Evolutionary conservation across 1,284 basidiomycete species (phyloP).

Genomic region (Inonotus hispidus): DNA sequence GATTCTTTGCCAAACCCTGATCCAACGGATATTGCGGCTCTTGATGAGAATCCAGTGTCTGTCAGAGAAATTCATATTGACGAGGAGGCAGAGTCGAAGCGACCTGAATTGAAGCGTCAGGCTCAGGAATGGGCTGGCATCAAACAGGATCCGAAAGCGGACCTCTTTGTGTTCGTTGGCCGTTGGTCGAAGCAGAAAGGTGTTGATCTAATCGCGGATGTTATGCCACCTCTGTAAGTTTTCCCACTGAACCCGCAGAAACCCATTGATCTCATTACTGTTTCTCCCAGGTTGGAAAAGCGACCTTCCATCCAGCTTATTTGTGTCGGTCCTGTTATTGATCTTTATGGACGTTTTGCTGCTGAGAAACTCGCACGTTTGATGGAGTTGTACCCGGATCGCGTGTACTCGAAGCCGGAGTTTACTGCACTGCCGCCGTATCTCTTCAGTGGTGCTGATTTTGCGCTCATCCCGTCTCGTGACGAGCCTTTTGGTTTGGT

Average conservation of each 20-base stretch:
- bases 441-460: constrained; percentile 90
- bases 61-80: constrained; percentile 76
- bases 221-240: constrained; percentile 80
- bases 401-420: constrained; percentile 89
- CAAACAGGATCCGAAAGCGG: constrained; percentile 82
- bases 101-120: constrained; percentile 84
- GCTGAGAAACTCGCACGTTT: constrained; percentile 87
- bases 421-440: constrained; percentile 92
- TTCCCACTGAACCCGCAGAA: constrained; percentile 6
- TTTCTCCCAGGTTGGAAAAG: constrained; percentile 64
- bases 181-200: constrained; percentile 97
- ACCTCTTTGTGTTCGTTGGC: constrained; percentile 91
- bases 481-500: constrained; percentile 94
- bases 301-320: constrained; percentile 82
- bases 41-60: constrained; percentile 73
- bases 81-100: constrained; percentile 75
- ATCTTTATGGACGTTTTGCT: constrained; percentile 89
- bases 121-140: constrained; percentile 93
- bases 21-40: constrained; percentile 87
- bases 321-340: constrained; percentile 88
- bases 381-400: constrained; percentile 92
- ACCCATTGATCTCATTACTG: constrained; percentile 15
- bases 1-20: constrained; percentile 92
- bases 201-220: constrained; percentile 90
- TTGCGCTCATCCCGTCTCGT: constrained; percentile 89